Evolutionary conservation across 169 alveolate species (phyloP).

Genomic region (Cryptosporidium felis): DNA sequence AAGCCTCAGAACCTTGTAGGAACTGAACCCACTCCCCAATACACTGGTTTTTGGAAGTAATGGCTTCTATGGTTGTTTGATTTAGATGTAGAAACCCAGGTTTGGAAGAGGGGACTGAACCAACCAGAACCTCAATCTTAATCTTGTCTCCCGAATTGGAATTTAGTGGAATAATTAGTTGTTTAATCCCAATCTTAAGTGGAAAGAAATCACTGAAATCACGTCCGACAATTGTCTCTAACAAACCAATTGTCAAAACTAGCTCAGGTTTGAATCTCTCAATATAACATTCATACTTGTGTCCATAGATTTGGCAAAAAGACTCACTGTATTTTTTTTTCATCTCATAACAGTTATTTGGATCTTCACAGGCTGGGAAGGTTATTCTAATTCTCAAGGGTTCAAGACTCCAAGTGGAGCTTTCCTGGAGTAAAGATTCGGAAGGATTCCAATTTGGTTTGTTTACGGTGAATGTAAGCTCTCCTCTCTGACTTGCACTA

Average conservation of each 20-base stretch:
- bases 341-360: conserved; percentile 7
- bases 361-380: conserved; percentile 35
- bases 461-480: background rate
- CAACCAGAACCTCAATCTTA: conserved; percentile 9
- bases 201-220: conserved; percentile 6
- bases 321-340: background rate
- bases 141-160: background rate
- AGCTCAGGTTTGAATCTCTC: conserved; percentile 26
- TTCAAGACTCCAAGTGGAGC: background rate
- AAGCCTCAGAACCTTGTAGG: background rate
- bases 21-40: conserved; percentile 53
- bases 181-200: conserved; percentile 12
- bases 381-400: conserved; percentile 57
- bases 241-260: conserved; percentile 2
- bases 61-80: background rate
- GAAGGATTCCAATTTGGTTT: background rate
- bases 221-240: background rate
- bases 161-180: background rate
- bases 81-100: conserved; percentile 28
- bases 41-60: conserved; percentile 11
- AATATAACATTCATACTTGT: conserved; percentile 21
- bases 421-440: too few relatives aligned
- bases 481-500: conserved; percentile 27
- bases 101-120: conserved; percentile 36
- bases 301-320: conserved; percentile 27